phyloP scores from a whole-genome alignment of 1,284 basidiomycete species.

The Ganoderma sinense region DNA sequence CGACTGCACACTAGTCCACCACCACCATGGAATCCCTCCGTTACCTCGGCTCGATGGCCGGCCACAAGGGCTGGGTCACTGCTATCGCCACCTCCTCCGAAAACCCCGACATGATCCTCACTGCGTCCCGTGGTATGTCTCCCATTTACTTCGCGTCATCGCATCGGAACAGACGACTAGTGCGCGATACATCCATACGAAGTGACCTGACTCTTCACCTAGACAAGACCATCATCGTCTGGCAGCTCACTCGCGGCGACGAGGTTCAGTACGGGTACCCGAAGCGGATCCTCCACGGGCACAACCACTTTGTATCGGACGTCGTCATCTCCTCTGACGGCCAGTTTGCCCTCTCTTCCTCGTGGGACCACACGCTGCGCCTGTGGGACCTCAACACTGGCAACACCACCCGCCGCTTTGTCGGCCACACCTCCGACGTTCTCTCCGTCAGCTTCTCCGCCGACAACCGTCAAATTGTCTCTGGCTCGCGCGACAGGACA shows the following conservation, averaged over 20 bases:
- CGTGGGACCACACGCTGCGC: slow-evolving; percentile 99
- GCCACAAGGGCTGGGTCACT: slow-evolving; percentile 97
- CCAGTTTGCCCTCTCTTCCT: slow-evolving; percentile 99
- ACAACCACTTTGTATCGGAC: slow-evolving; percentile 99
- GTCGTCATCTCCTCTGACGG: slow-evolving; percentile 99
- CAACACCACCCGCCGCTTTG: slow-evolving; percentile 93
- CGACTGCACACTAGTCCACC: slow-evolving; percentile 46
- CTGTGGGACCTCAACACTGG: slow-evolving; percentile 99
- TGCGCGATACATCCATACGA: neutral
- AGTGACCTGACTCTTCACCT: slow-evolving; percentile 13
- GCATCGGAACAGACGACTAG: neutral
- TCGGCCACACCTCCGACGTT: slow-evolving; percentile 98
- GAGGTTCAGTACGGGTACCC: slow-evolving; percentile 94
- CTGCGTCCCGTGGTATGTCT: slow-evolving; percentile 90
- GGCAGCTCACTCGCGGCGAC: slow-evolving; percentile 97
- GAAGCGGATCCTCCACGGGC: slow-evolving; percentile 97
- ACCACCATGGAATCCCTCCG: slow-evolving; percentile 86
- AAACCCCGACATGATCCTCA: slow-evolving; percentile 97
- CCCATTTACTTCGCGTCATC: slow-evolving; percentile 24
- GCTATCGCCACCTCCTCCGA: slow-evolving; percentile 97
- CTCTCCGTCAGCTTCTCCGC: slow-evolving; percentile 98
- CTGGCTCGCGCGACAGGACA: slow-evolving; percentile 94
- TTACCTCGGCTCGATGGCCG: slow-evolving; percentile 92
- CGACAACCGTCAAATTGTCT: slow-evolving; percentile 99
- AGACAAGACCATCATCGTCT: slow-evolving; percentile 99